Evolutionary conservation across 306 rosid genomes (phyloP).

Genomic region (Cucurbita moschata): DNA sequence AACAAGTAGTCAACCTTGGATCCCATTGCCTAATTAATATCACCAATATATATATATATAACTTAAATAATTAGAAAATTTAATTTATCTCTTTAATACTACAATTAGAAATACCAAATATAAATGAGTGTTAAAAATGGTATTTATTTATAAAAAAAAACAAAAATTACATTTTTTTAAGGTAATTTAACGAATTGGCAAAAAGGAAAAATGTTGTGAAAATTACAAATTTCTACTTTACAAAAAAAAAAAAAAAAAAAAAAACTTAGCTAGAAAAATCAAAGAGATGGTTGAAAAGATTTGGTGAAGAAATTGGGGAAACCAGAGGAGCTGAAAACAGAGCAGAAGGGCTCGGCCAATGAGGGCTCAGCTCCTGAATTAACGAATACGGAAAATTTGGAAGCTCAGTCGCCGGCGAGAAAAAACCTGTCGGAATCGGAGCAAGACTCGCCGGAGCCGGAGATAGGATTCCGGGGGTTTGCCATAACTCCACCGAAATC

Average conservation of each 20-base stretch:
- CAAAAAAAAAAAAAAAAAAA: background rate
- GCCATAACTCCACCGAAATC: slow-evolving; percentile 40
- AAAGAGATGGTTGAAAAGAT: slow-evolving; percentile 46
- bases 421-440: slow-evolving; percentile 43
- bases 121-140: background rate
- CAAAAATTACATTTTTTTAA: background rate
- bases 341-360: slow-evolving; percentile 68
- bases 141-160: background rate
- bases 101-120: background rate
- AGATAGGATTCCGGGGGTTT: slow-evolving; percentile 55
- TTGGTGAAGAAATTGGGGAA: slow-evolving; percentile 65
- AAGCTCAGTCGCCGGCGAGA: slow-evolving; percentile 38
- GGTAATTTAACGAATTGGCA: background rate
- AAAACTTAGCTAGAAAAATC: slow-evolving; percentile 10
- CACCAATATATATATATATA: too few species aligned
- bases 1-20: background rate
- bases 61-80: too few species aligned
- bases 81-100: too few species aligned
- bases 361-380: slow-evolving; percentile 36
- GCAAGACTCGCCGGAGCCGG: slow-evolving; percentile 59
- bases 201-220: background rate
- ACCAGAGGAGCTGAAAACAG: slow-evolving; percentile 36
- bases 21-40: background rate
- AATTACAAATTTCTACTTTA: background rate
- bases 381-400: slow-evolving; percentile 20